phyloP scores from a whole-genome alignment of 2,329 filamentous ascomycete species.

The Penicillium freii region DNA sequence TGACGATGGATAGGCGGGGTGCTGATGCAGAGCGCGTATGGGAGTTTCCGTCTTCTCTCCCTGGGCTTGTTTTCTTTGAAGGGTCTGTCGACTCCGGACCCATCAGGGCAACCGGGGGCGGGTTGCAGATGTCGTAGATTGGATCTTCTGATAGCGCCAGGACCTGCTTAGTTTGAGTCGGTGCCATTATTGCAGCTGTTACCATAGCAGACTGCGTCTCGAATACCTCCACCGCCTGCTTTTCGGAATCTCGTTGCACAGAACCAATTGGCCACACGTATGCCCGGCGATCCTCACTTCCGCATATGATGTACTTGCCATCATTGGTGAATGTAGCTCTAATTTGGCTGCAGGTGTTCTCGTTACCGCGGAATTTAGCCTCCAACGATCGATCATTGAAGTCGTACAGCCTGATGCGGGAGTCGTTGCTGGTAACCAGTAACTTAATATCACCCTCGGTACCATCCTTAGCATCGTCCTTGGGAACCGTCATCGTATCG shows the following conservation, averaged over 20 bases:
- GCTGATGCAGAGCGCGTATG: conserved; percentile 34
- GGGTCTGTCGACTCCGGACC: conserved; percentile 62
- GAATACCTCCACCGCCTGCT: conserved; percentile 81
- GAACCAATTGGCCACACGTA: conserved; percentile 81
- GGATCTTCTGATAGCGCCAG: conserved; percentile 82
- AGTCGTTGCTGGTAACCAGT: conserved; percentile 92
- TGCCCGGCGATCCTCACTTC: conserved; percentile 84
- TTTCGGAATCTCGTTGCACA: conserved; percentile 69
- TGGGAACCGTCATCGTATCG: conserved; percentile 65
- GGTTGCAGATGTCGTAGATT: conserved; percentile 95
- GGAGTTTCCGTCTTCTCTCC: conserved; percentile 16
- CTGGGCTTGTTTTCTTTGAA: conserved; percentile 46
- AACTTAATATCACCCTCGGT: conserved; percentile 71
- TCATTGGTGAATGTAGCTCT: conserved; percentile 86
- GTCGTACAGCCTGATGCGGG: conserved; percentile 84
- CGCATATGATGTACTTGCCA: conserved; percentile 80
- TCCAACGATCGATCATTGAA: conserved; percentile 80
- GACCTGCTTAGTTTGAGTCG: conserved; percentile 71
- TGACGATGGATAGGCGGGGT: conserved; percentile 34
- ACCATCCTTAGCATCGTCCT: conserved; percentile 52
- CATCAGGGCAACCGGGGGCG: conserved; percentile 79
- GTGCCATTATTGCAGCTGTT: conserved; percentile 84
- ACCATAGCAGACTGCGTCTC: conserved; percentile 87
- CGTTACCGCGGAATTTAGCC: conserved; percentile 85
- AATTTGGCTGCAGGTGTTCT: conserved; percentile 88